Conservation (phyloP, 192 early-diverging fungal species). For the Backusella macrospora region DNA sequence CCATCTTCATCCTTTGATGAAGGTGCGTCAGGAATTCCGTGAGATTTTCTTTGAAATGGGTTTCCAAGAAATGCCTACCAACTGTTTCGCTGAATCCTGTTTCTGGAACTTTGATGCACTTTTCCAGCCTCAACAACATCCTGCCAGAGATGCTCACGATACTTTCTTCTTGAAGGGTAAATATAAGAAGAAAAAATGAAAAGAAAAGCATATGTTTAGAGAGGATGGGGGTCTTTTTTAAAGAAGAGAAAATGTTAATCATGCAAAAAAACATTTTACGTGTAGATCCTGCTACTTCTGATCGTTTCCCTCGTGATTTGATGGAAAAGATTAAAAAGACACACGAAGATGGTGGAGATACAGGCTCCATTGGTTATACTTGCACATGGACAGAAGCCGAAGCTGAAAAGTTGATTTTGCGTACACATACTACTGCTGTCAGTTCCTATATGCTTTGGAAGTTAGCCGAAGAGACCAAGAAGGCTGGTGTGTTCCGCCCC, state of each 20-base stretch:
- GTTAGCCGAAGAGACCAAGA: constrained; percentile 81
- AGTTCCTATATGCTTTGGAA: constrained; percentile 91
- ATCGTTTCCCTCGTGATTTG: constrained; percentile 83
- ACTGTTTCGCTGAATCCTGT: constrained; percentile 93
- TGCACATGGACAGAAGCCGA: constrained; percentile 93
- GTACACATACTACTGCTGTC: constrained; percentile 97
- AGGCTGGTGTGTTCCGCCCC: constrained; percentile 70
- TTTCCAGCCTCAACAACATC: constrained; percentile 99
- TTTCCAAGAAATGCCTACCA: constrained; percentile 99
- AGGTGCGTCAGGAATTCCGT: constrained; percentile 98
- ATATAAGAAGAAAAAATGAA: not conserved
- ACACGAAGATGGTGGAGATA: constrained; percentile 90
- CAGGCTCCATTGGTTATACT: constrained; percentile 91
- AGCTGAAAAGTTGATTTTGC: constrained; percentile 88
- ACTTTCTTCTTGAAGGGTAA: constrained; percentile 77
- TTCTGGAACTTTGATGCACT: constrained; percentile 99
- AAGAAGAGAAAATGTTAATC: not conserved
- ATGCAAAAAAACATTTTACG: not conserved
- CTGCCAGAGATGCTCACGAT: constrained; percentile 85
- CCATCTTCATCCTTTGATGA: constrained; percentile 97
- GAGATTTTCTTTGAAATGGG: constrained; percentile 99
- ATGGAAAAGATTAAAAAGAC: constrained; percentile 90
- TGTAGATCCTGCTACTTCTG: constrained; percentile 68
- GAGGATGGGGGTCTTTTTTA: not conserved
- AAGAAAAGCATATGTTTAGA: not conserved